Evolutionary conservation across 2,329 filamentous ascomycete species (phyloP), one percentile per base, ranked within the genome.

Genomic region (Ilyonectria sp.): DNA sequence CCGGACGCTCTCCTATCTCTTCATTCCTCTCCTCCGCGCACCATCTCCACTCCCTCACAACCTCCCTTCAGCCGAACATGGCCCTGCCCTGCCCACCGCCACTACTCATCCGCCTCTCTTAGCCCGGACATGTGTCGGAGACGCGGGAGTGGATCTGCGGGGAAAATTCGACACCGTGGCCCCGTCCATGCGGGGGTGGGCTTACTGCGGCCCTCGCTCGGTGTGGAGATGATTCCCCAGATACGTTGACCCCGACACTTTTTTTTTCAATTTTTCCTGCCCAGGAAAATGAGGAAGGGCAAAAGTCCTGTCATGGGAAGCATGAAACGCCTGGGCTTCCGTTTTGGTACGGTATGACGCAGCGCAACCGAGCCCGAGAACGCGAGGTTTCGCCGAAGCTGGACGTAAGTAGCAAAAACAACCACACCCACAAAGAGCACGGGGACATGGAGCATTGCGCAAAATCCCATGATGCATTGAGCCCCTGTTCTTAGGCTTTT

Each of bases 141-240:
- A 64, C 26, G 43, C 44, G 49, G 40, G 35, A 47, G 63, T 54
- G 62, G 57, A 49, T 55, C 52, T 73, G 71, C 69, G 71, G 71
- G 71, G 71, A 62, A 72, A 33, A 33, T 6, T 11, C 9, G 26
- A 44, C 37, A 31, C 55, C 40, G 50, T 49, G 52, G 44, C 26
- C 29, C 37, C 26, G 29, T 50, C 43, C 69, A 71, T 74, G 71
- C 71, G 71, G 71, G 72, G 69, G 65, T 74, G 71, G 71, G 35
- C 64, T 71, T 58, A 50, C 61, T 60, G 49, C 43, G 54, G 55
- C 26, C 26, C 26, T 21, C 23, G n/a, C 35, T 43, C 9, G 21
- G 37, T 54, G 58, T 61, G 58, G 58, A 47, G 58, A 40, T 40
- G 58, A 60, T 60, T 52, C 57, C 46, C 57, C 57, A 52, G 56